Conservation (phyloP, 192 early-diverging fungal species). For the Pilobolus umbonatus region DNA sequence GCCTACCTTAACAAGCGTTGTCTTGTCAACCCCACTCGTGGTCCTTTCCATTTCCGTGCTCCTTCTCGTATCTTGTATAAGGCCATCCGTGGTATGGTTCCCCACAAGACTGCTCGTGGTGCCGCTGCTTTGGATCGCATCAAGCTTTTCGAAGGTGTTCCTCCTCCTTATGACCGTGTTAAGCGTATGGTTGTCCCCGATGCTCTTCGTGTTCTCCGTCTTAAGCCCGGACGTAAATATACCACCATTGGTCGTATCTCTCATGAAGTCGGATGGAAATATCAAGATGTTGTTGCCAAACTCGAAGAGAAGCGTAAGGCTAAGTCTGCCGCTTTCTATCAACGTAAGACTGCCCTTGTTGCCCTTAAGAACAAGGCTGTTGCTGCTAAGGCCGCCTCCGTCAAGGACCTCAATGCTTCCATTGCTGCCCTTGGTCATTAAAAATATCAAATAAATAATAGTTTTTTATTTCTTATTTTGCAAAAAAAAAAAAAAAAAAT, state of each 20-base stretch:
- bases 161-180: constrained; percentile 92
- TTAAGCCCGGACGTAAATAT: constrained; percentile 98
- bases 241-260: constrained; percentile 90
- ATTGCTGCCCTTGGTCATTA: constrained; percentile 31
- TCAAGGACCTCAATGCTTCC: constrained; percentile 33
- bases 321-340: constrained; percentile 87
- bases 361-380: constrained; percentile 34
- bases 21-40: constrained; percentile 93
- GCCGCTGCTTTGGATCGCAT: constrained; percentile 93
- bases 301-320: constrained; percentile 99
- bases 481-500: background rate
- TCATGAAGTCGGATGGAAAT: constrained; percentile 99
- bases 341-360: constrained; percentile 70
- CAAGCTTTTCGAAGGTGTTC: constrained; percentile 99
- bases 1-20: constrained; percentile 97
- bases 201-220: constrained; percentile 94
- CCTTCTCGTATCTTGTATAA: constrained; percentile 97
- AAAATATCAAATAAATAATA: background rate
- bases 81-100: constrained; percentile 96
- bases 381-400: constrained; percentile 28
- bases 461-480: background rate
- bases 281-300: constrained; percentile 93
- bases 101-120: constrained; percentile 99
- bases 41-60: constrained; percentile 98
- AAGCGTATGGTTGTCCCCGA: constrained; percentile 98